Conservation (phyloP, 2,329 filamentous ascomycete genomes). For the Kalmusia sp. region DNA sequence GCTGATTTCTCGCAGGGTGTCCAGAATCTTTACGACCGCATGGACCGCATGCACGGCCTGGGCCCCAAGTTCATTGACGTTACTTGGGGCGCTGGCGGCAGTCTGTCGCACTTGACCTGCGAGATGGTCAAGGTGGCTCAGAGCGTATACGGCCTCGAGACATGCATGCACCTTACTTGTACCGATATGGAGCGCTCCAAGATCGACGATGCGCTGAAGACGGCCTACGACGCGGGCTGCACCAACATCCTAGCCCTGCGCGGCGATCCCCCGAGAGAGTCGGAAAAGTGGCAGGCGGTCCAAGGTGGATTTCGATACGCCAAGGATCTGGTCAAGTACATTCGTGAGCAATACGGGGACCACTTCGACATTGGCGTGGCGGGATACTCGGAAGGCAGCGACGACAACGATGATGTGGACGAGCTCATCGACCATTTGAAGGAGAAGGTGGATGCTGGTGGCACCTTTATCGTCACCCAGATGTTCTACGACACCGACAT, state of each 20-base stretch:
- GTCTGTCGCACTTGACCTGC: slow-evolving; percentile 88
- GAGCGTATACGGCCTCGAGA: slow-evolving; percentile 93
- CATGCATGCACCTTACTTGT: slow-evolving; percentile 98
- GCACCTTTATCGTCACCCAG: slow-evolving; percentile 93
- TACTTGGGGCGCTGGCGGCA: slow-evolving; percentile 96
- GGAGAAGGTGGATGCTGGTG: slow-evolving; percentile 94
- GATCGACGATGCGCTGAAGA: slow-evolving; percentile 85
- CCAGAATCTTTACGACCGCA: slow-evolving; percentile 98
- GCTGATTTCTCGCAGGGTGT: slow-evolving; percentile 66
- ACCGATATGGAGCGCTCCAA: slow-evolving; percentile 96
- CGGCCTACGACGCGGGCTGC: slow-evolving; percentile 93
- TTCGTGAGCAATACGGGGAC: slow-evolving; percentile 78
- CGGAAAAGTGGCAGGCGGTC: slow-evolving; percentile 90
- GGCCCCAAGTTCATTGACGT: slow-evolving; percentile 97
- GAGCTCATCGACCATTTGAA: slow-evolving; percentile 89
- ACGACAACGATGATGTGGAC: slow-evolving; percentile 90
- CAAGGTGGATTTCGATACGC: slow-evolving; percentile 91
- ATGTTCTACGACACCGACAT: slow-evolving; percentile 99
- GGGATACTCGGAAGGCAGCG: slow-evolving; percentile 93
- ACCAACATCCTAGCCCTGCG: slow-evolving; percentile 95
- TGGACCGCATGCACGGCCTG: slow-evolving; percentile 97
- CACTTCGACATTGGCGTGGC: slow-evolving; percentile 98
- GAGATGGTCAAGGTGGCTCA: slow-evolving; percentile 98
- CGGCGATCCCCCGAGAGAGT: slow-evolving; percentile 90
- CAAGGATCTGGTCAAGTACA: slow-evolving; percentile 86